Base-by-base conservation (phyloP, 2,329 filamentous ascomycete species). In the Fusarium algeriense region DNA sequence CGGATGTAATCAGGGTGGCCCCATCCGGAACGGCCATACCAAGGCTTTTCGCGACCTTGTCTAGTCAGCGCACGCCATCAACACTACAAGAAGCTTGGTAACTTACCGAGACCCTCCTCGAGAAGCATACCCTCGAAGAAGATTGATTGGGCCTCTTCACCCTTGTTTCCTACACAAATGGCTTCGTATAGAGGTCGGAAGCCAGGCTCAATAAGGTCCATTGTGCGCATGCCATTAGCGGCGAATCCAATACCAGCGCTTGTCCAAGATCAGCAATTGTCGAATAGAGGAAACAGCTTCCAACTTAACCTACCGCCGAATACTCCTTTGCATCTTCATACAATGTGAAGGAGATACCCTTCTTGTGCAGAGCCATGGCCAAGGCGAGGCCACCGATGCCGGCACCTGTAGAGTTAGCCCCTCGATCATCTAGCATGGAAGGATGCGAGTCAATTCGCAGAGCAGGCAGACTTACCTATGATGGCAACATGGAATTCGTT, bases 321-420 rank as follows among this genome's bases (percentile, higher is more conserved):
- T 35, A 57, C 44, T 57, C 54, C 15, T 57, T 57, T 14, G 41
- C 54, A 1, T 57, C 54, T 2, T 57, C 54, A 1, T 57, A 57
- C 0, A 57, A 10, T 9, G 41, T 49, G 13, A 57, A 57, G 0
- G 54, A 57, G 7, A 57, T 57, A 5, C 54, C 54, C 10, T 57
- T 57, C 0, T 57, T 57, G 32, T 57, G 32, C 13, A 57, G 32
- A 30, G 54, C 54, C 54, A 57, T 57, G 10, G 54, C 54, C 15
- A 48, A 38, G 9, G 54, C 54, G 13, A 57, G 54, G 43, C 54
- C 54, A 17, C 41, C 54, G 6, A 57, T 57, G 14, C 54, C 41
- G 7, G 54, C 54, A 20, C 54, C 54, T 57, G 5, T 26, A 7
- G 26, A 15, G 19, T 46, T n/a, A 46, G 44, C 44, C 17, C 14